A percentile compares a stretch with the other conserved stretches of the same genome.
Evolutionary conservation across 805 yeast genomes (phyloP).

Genomic region (Cyberlindnera euphorbiae): DNA sequence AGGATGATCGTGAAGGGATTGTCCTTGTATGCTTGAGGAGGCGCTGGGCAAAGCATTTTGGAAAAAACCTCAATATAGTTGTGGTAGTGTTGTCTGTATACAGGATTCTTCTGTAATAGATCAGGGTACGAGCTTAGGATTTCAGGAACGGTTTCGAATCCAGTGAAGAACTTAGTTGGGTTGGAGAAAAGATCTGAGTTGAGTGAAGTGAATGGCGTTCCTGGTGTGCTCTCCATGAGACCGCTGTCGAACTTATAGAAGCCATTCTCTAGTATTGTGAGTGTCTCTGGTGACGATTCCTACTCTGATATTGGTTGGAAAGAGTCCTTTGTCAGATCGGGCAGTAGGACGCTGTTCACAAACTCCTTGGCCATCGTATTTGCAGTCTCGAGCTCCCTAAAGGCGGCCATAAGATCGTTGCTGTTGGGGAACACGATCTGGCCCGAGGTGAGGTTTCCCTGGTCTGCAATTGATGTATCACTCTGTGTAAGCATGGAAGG

Average conservation of each 20-base stretch:
- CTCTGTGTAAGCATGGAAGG: too few relatives aligned
- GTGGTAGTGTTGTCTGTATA: slow-evolving; percentile 55
- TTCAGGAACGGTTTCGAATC: slow-evolving; percentile 16
- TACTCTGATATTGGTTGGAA: slow-evolving; percentile 3
- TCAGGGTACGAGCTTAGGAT: slow-evolving; percentile 48
- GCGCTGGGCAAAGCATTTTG: slow-evolving; percentile 60
- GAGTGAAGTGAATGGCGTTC: neutral
- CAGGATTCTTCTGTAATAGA: slow-evolving; percentile 51
- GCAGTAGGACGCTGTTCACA: slow-evolving; percentile 13
- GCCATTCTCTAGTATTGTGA: slow-evolving; percentile 8
- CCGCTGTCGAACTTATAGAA: slow-evolving; percentile 4
- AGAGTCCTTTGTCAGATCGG: slow-evolving; percentile 6
- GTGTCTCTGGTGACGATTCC: slow-evolving; percentile 9
- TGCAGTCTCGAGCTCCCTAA: slow-evolving; percentile 15
- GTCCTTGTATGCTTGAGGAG: slow-evolving; percentile 45
- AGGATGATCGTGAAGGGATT: slow-evolving; percentile 64
- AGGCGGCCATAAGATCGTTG: slow-evolving; percentile 8
- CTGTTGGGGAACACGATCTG: too few relatives aligned
- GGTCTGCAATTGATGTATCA: too few relatives aligned
- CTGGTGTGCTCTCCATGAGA: neutral
- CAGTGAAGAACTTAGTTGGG: slow-evolving; percentile 10
- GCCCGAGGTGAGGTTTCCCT: too few relatives aligned
- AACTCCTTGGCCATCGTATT: slow-evolving; percentile 16
- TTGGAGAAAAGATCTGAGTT: slow-evolving; percentile 4
- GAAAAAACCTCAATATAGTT: slow-evolving; percentile 61